These are phyloP conservation scores for Nemania sp. DNA, from an alignment of 2,329 filamentous ascomycete genomes.

Conservation along the genomic window DNA sequence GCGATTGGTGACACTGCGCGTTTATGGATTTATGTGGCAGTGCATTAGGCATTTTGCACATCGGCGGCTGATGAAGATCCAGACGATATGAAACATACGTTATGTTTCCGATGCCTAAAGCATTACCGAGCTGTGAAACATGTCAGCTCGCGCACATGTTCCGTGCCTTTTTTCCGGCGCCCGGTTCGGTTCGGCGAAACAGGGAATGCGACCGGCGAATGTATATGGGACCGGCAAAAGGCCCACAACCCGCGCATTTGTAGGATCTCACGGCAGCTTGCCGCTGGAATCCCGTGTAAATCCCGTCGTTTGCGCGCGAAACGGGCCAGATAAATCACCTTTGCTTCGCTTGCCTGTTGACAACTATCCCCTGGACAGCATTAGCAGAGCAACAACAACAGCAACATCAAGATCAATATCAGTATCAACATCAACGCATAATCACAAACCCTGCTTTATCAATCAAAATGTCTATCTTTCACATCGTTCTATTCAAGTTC, in stretches of 20 bases:
- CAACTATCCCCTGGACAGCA: background rate
- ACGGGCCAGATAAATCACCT: background rate
- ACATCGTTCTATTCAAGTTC: constrained; percentile 15
- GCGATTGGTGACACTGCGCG: too few species aligned
- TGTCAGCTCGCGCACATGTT: background rate
- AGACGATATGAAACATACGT: too few species aligned
- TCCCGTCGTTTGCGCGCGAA: background rate
- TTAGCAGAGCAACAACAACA: background rate
- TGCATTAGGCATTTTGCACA: too few species aligned
- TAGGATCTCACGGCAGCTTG: background rate
- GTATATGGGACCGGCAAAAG: background rate
- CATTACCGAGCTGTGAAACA: background rate
- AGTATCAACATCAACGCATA: background rate
- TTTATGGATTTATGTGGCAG: too few species aligned
- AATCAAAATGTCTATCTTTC: constrained; percentile 11
- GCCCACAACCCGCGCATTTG: background rate
- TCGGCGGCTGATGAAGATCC: too few species aligned
- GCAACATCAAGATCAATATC: too few species aligned
- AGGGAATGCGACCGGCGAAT: background rate
- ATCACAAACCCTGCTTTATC: background rate
- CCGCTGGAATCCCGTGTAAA: background rate
- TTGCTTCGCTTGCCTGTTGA: background rate
- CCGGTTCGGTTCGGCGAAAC: constrained; percentile 15
- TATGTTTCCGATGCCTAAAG: too few species aligned
- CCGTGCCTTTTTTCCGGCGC: background rate